These are phyloP conservation scores for Penicillium freii DNA, from an alignment of 2,329 filamentous ascomycete species.

Conservation along the genomic window DNA sequence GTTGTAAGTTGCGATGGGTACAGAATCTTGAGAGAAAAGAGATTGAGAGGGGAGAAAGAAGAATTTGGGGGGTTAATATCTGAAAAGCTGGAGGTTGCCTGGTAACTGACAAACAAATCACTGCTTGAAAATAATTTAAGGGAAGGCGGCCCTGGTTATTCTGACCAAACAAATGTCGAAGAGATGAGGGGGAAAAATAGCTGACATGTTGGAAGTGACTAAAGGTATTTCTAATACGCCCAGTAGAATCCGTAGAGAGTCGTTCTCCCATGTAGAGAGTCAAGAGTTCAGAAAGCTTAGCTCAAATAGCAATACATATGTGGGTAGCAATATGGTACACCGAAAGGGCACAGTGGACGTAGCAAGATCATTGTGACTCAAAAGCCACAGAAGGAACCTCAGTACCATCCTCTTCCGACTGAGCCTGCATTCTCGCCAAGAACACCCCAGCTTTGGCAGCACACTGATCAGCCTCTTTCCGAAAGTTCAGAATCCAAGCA, in stretches of 20 bases:
- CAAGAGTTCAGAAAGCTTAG: not conserved
- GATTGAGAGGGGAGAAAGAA: not conserved
- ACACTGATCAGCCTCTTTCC: constrained; percentile 7
- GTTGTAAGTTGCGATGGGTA: not conserved
- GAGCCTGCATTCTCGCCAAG: not conserved
- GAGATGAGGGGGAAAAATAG: not conserved
- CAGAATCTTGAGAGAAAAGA: not conserved
- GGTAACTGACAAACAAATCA: not conserved
- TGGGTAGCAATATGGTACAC: not conserved
- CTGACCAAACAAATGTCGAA: not conserved
- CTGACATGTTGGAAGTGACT: not conserved
- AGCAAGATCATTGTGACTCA: not conserved
- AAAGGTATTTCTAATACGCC: not conserved
- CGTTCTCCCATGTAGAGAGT: too few relatives aligned
- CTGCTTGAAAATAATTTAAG: not conserved
- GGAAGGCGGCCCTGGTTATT: not conserved
- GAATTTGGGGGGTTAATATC: not conserved
- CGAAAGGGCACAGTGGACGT: not conserved
- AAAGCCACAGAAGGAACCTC: constrained; percentile 1
- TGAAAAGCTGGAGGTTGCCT: not conserved
- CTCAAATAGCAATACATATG: not conserved
- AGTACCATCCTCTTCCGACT: not conserved
- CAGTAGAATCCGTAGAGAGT: not conserved
- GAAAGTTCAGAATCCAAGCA: constrained; percentile 6
- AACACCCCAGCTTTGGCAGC: constrained; percentile 1